Evolutionary conservation across 257 asterid species (phyloP), one percentile per base, ranked within the genome.

Genomic region (Cordia subcordata): DNA sequence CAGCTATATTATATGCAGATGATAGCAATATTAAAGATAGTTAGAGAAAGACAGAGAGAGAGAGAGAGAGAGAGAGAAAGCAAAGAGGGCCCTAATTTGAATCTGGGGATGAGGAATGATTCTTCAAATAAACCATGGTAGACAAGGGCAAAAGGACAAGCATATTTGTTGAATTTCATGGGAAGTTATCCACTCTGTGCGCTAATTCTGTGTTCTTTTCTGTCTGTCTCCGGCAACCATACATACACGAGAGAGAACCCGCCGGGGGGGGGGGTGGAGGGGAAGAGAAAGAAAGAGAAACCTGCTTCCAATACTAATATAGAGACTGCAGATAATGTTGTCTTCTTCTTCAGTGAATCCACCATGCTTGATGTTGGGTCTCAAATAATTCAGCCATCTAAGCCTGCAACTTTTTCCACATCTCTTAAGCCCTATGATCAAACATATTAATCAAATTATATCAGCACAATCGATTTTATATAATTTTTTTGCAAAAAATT

Each of bases 221-320:
- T 58, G 55, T 60, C 23, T 52, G 13, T 67, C 23, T 40, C 19
- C 17, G 64, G 9, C 1, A 12, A 37, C 33, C 8, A 53, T 16
- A 22, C 17, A 53, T 4, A 42, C 14, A 42, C 14, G 10, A 40
- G 3, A 27, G 55, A 60, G 65, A 61, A 9, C 49, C 14, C 8
- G 44, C 8, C 9, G 12, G 44, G 12, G 60, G 49, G 60, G 53
- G 49, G 18, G 11, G 4, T 58, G 14, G 66, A 17, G 58, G 54
- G 53, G 51, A 35, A 49, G 55, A 44, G 20, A 65, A 49, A 61
- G 54, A 68, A 38, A 37, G 16, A 17, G 20, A 52, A 47, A 90
- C 98, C 98, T 92, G 98, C 98, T 92, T 69, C 98, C 98, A 60
- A 92, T 92, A 74, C 98, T 92, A 61, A 92, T 86, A 47, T 92